These are phyloP conservation scores for Phytophthora podocarpi DNA, from an alignment of 352 stramenopile species.

Conservation along the genomic window DNA sequence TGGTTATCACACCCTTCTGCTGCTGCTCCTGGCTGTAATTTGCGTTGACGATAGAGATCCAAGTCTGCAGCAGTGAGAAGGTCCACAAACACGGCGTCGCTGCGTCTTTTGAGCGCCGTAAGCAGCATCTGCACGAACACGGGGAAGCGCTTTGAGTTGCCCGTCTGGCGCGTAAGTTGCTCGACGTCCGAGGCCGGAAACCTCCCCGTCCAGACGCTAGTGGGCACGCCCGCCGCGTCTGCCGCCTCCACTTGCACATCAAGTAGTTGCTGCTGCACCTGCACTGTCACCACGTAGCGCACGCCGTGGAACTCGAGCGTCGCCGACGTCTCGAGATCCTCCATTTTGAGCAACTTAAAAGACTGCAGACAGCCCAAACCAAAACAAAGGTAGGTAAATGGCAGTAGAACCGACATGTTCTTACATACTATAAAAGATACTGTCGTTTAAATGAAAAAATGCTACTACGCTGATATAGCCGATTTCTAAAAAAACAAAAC, in stretches of 20 bases:
- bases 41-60: conserved; percentile 79
- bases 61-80: conserved; percentile 91
- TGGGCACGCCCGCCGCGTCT: background rate
- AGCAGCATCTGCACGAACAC: conserved; percentile 94
- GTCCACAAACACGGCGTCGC: conserved; percentile 91
- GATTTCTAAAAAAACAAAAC: too few relatives aligned
- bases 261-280: conserved; percentile 62
- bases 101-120: conserved; percentile 73
- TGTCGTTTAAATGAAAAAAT: background rate
- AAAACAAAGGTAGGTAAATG: background rate
- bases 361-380: background rate
- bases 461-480: background rate
- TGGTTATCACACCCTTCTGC: conserved; percentile 14
- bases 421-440: background rate
- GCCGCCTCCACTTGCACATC: conserved; percentile 68
- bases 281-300: conserved; percentile 74
- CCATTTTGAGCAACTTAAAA: conserved; percentile 34
- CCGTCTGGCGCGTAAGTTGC: conserved; percentile 93
- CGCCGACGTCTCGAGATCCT: conserved; percentile 68
- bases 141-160: conserved; percentile 93
- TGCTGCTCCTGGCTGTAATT: conserved; percentile 36
- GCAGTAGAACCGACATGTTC: background rate
- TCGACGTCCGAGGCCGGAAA: conserved; percentile 84
- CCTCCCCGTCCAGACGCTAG: conserved; percentile 60
- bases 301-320: conserved; percentile 75